These are phyloP conservation scores for Gloeostereum incarnatum DNA, from an alignment of 768 basidiomycete species.

Conservation along the genomic window DNA sequence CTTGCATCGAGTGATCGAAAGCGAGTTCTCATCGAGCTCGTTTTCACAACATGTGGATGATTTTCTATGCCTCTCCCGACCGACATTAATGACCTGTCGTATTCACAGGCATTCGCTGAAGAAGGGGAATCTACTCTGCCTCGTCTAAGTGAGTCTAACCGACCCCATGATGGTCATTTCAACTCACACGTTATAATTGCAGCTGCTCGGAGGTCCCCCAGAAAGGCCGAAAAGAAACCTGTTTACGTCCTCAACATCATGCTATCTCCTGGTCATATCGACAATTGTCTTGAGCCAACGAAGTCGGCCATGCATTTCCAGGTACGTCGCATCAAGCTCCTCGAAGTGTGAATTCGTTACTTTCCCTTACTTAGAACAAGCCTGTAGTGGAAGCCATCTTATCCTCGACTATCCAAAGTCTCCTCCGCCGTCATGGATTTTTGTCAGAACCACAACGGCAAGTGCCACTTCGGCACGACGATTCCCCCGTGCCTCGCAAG, in stretches of 20 bases:
- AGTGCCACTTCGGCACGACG: conserved; percentile 6
- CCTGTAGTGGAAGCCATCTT: conserved; percentile 47
- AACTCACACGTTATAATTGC: conserved; percentile 9
- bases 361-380: conserved; percentile 37
- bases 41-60: conserved; percentile 64
- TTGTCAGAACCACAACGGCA: conserved; percentile 11
- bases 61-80: not conserved
- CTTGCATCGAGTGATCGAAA: conserved; percentile 61
- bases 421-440: conserved; percentile 61
- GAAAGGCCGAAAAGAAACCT: conserved; percentile 69
- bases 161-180: not conserved
- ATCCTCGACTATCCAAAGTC: conserved; percentile 45
- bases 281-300: conserved; percentile 74
- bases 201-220: conserved; percentile 66
- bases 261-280: conserved; percentile 57
- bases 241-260: conserved; percentile 77
- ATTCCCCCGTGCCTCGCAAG: conserved; percentile 37
- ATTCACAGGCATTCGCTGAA: conserved; percentile 58
- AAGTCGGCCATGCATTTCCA: conserved; percentile 61
- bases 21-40: conserved; percentile 53
- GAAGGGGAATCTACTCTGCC: conserved; percentile 39
- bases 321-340: conserved; percentile 27
- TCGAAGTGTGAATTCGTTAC: conserved; percentile 8
- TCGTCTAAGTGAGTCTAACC: conserved; percentile 28
- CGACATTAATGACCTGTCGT: conserved; percentile 1